Base-by-base conservation (phyloP, 345 rosid genomes). In the Citrus medica region DNA sequence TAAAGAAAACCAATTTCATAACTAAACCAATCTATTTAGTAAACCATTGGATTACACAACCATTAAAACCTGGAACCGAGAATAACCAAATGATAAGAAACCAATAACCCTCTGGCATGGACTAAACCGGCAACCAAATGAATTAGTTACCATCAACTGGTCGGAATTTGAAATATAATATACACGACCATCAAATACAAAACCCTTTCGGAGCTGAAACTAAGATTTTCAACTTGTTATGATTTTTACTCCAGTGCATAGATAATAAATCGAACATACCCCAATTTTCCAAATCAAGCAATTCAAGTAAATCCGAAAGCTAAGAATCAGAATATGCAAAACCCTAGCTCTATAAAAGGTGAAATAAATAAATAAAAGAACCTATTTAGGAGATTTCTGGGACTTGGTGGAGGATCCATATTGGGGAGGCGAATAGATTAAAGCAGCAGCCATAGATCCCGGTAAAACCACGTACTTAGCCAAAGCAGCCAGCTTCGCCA, bases 381-480 rank as follows among this genome's bases (percentile, higher is more conserved):
- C 35, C 79, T 73, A 85, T 67, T 83, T 84, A 66, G 86, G 67
- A 73, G 89, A 74, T 74, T 84, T 83, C 8, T 81, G 68, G 69
- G 78, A 27, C 75, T 79, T 74, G 70, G 73, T 51, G 42, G 75
- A 66, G 66, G 53, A 71, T 25, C 33, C 73, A 66, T 82, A 87
- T 24, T 79, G 80, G 17, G 94, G 92, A n/a, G 94, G 94, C 19
- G 91, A 91, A 78, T 89, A 88, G 73, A 90, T 8, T 56, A 92
- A 83, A 76, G 97, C 86, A 19, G 92, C 94, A 25, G 82, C 77
- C 94, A 93, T 92, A 71, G 92, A 78, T 19, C 85, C 97, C 0
- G 97, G 93, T 4, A 90, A 74, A 71, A 92, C 82, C 7, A 19
- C 91, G 85, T 80, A 89, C 84, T 83, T 80, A 14, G 94, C 90